These are phyloP conservation scores for Takakia lepidozioides DNA, from an alignment of 225 moss, liverwort and hornwort species.

Conservation along the genomic window DNA sequence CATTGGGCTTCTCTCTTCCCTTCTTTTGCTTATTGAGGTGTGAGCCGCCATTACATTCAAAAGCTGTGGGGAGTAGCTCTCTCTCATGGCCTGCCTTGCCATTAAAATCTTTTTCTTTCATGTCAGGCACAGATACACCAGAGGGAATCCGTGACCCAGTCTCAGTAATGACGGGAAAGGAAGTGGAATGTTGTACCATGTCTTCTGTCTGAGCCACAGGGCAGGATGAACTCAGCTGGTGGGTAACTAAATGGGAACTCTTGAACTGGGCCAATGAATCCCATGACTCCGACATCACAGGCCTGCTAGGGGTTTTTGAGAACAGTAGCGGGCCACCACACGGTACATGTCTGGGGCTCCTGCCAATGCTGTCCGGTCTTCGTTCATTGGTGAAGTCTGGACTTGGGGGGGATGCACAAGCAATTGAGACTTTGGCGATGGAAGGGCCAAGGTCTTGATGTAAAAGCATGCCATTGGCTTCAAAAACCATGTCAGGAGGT, in stretches of 20 bases:
- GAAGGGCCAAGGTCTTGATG: neutral
- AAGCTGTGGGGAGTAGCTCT: neutral
- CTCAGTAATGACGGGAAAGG: too few species aligned
- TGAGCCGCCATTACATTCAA: neutral
- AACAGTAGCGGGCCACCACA: neutral
- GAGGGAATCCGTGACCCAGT: too few species aligned
- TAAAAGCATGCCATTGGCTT: neutral
- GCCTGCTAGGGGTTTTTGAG: too few species aligned
- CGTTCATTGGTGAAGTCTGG: neutral
- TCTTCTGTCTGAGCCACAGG: too few species aligned
- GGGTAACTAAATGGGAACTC: conserved; percentile 18
- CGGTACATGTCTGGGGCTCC: too few species aligned
- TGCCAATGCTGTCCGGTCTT: neutral
- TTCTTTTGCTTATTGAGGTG: too few species aligned
- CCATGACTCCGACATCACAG: conserved; percentile 32
- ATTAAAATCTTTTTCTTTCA: conserved; percentile 6
- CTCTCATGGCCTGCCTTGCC: neutral
- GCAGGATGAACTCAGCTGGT: conserved; percentile 21
- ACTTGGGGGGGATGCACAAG: neutral
- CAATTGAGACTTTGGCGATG: neutral
- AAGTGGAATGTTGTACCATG: too few species aligned
- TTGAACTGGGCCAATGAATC: conserved; percentile 31
- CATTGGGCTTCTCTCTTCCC: neutral
- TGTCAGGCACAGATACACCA: conserved; percentile 19
- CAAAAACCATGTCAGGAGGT: neutral